These are phyloP conservation scores for Fusarium sterilihyphosum DNA, from an alignment of 2,329 filamentous ascomycete genomes.

Conservation along the genomic window DNA sequence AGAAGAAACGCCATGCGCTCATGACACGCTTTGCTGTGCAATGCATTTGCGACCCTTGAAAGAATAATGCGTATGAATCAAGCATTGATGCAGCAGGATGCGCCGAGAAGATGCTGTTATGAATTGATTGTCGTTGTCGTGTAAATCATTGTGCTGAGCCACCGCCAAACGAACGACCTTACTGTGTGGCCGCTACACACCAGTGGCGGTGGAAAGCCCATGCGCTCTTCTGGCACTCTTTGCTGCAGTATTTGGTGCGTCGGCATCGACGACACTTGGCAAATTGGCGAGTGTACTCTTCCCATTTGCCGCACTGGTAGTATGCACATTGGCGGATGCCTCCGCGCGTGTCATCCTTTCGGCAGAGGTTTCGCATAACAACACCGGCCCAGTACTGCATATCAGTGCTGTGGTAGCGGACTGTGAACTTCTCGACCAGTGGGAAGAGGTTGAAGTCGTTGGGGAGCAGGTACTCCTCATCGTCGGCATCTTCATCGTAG, in stretches of 20 bases:
- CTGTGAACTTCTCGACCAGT: slow-evolving; percentile 97
- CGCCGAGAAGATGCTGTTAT: slow-evolving; percentile 41
- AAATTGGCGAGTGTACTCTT: slow-evolving; percentile 95
- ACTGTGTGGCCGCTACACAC: slow-evolving; percentile 81
- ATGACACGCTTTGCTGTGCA: slow-evolving; percentile 55
- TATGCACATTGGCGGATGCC: slow-evolving; percentile 98
- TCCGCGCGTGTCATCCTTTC: slow-evolving; percentile 93
- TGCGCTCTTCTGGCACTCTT: slow-evolving; percentile 98
- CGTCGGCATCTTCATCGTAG: slow-evolving; percentile 67
- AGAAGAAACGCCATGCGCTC: slow-evolving; percentile 55
- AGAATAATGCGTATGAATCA: slow-evolving; percentile 46
- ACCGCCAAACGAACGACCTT: slow-evolving; percentile 18
- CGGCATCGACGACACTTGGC: slow-evolving; percentile 97
- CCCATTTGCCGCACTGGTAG: slow-evolving; percentile 98
- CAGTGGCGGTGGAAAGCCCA: slow-evolving; percentile 99
- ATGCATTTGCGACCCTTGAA: slow-evolving; percentile 50
- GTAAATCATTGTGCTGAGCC: slow-evolving; percentile 18
- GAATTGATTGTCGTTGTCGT: slow-evolving; percentile 31
- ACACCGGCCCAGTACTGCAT: slow-evolving; percentile 99
- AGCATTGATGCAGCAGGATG: slow-evolving; percentile 41
- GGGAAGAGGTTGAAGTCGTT: slow-evolving; percentile 99
- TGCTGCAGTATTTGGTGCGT: slow-evolving; percentile 99
- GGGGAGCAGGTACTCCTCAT: slow-evolving; percentile 88
- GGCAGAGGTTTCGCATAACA: slow-evolving; percentile 98
- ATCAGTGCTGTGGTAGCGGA: slow-evolving; percentile 91